Base-by-base conservation (phyloP, 1,139 yeast species). In the Hansenula sp. region DNA sequence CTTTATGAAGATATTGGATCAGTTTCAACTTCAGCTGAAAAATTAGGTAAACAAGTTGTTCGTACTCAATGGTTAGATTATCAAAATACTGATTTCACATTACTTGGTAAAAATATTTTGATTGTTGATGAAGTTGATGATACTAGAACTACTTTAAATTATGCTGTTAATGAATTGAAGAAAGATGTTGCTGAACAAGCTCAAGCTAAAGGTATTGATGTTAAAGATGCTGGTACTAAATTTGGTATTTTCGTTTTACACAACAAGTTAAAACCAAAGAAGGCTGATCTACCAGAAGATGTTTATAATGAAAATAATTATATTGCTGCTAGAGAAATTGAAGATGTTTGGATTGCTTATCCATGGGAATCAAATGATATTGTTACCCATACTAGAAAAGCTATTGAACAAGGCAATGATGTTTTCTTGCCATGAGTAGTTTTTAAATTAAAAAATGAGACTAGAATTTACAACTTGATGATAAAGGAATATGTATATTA, bases 51-150 rank as follows among this genome's bases (percentile, higher is more conserved):
- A 43, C 84, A 86, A 59, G 97, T 90, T 34, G 82, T 87, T 35
- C 82, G 97, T 66, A 86, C 96, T 39, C 97, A 90, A 67, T 90
- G 97, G 97, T 78, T 90, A 42, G 96, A 90, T 64, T 89, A 88
- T 65, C 67, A 72, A 37, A 63, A 75, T 14, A 61, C 77, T 38
- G 69, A 72, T 41, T 70, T 75, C 56, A 79, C 79, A 45, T 73
- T 87, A 52, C 82, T 87, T 39, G 95, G 95, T 51, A 88, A 87
- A 65, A 83, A 78, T 57, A 71, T 88, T 29, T 69, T 88, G 59
- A 85, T 89, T 57, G 92, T 89, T 45, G 97, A 89, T 60, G 97
- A 89, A 64, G 97, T 89, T 36, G 97, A 89, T 63, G 97, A 89
- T 61, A 88, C 97, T 38, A 82, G 97, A 73, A 89, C 96, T 46